These are phyloP conservation scores for Wickerhamiella kurtzmanii DNA, from an alignment of 805 yeast genomes.

Conservation along the genomic window DNA sequence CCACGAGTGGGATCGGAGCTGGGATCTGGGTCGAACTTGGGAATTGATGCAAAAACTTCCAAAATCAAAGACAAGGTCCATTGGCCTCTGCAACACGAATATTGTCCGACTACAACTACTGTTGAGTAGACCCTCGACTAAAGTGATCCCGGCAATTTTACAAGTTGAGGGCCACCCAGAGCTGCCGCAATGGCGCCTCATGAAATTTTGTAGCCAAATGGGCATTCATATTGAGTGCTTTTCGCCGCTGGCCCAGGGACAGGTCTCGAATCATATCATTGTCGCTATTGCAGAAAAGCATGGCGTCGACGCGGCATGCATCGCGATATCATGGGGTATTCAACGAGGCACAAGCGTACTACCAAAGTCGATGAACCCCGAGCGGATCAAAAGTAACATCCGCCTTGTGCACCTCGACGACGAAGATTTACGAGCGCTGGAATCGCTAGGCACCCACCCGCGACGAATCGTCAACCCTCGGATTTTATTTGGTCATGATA, in stretches of 20 bases:
- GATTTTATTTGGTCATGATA: constrained; percentile 16
- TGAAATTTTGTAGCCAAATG: constrained; percentile 32
- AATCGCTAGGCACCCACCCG: constrained; percentile 19
- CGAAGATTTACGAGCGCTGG: constrained; percentile 30
- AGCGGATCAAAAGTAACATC: constrained; percentile 38
- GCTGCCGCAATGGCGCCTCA: constrained; percentile 50
- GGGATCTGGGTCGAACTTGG: constrained; percentile 43
- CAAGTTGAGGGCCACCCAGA: constrained; percentile 68
- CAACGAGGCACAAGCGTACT: constrained; percentile 46
- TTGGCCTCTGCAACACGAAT: constrained; percentile 63
- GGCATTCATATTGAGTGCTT: constrained; percentile 46
- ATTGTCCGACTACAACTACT: constrained; percentile 37
- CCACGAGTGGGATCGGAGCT: constrained; percentile 14
- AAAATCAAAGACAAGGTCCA: constrained; percentile 40
- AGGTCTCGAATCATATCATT: constrained; percentile 37
- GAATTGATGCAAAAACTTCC: constrained; percentile 47
- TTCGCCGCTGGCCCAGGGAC: constrained; percentile 56
- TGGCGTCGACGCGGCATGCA: constrained; percentile 38
- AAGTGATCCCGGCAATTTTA: constrained; percentile 48
- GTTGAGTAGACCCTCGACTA: constrained; percentile 29
- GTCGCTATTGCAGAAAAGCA: constrained; percentile 46
- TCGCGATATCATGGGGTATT: constrained; percentile 51
- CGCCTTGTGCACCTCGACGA: constrained; percentile 30
- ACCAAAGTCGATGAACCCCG: constrained; percentile 56
- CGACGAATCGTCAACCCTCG: constrained; percentile 16